Evolutionary conservation across 2,329 filamentous ascomycete genomes (phyloP).

Genomic region (Diaporthe sp.): DNA sequence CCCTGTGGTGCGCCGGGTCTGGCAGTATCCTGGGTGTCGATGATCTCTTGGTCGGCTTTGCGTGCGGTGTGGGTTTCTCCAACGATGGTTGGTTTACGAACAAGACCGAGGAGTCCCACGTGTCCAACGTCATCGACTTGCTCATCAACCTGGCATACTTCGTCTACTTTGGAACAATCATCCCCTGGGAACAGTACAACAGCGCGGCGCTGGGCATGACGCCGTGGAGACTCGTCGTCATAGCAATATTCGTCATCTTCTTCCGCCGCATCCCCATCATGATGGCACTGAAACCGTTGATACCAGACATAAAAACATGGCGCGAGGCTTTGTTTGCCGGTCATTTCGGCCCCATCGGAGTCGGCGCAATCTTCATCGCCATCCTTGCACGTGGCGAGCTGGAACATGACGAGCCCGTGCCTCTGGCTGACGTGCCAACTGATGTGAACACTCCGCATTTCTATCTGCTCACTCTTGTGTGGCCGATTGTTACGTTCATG

Average conservation of each 20-base stretch:
- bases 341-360: constrained; percentile 97
- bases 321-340: constrained; percentile 96
- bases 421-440: constrained; percentile 72
- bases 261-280: constrained; percentile 97
- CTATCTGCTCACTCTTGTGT: constrained; percentile 85
- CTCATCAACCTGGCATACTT: constrained; percentile 98
- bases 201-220: constrained; percentile 77
- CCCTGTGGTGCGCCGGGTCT: constrained; percentile 94
- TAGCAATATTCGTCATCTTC: constrained; percentile 92
- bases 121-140: constrained; percentile 98
- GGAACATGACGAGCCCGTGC: constrained; percentile 81
- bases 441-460: constrained; percentile 68
- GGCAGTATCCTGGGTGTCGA: constrained; percentile 93
- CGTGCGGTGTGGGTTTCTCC: constrained; percentile 97
- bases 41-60: constrained; percentile 93
- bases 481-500: constrained; percentile 95
- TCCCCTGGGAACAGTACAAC: constrained; percentile 96
- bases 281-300: constrained; percentile 89
- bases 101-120: constrained; percentile 98
- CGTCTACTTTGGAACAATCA: constrained; percentile 96
- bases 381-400: constrained; percentile 94
- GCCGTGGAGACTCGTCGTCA: constrained; percentile 92
- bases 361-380: constrained; percentile 95
- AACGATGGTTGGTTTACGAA: constrained; percentile 99
- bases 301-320: constrained; percentile 98